A percentile compares a stretch with the other conserved stretches of the same genome.
These are phyloP conservation scores for Torrubiella hemipterigena DNA, from an alignment of 2,329 filamentous ascomycete species.

Conservation along the genomic window DNA sequence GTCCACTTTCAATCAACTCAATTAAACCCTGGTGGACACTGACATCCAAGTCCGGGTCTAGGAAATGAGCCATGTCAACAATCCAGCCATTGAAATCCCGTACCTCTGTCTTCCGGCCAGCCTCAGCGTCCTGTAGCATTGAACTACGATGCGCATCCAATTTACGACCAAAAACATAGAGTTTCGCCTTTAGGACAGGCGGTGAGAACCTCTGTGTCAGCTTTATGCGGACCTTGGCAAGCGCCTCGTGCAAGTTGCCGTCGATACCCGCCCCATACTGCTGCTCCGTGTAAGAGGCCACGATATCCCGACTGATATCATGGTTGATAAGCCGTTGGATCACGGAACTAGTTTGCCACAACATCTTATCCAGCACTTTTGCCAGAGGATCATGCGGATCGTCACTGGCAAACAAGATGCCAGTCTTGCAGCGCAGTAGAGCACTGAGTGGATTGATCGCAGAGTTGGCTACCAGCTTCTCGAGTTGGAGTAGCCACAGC, in stretches of 20 bases:
- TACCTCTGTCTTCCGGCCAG: slow-evolving; percentile 41
- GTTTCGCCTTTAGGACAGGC: slow-evolving; percentile 26
- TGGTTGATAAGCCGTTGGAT: slow-evolving; percentile 57
- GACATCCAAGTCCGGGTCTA: slow-evolving; percentile 21
- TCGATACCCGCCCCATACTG: slow-evolving; percentile 2
- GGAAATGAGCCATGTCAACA: slow-evolving; percentile 29
- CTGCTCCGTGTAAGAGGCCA: too few relatives aligned
- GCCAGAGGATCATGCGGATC: slow-evolving; percentile 34
- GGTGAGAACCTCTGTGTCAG: slow-evolving; percentile 30
- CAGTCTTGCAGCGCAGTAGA: slow-evolving; percentile 65
- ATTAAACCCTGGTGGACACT: slow-evolving; percentile 28
- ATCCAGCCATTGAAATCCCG: slow-evolving; percentile 49
- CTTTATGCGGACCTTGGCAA: slow-evolving; percentile 4
- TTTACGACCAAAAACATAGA: slow-evolving; percentile 33
- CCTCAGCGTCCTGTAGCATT: slow-evolving; percentile 47
- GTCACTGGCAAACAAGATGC: slow-evolving; percentile 55
- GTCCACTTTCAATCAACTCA: slow-evolving; percentile 30
- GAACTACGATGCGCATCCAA: slow-evolving; percentile 45
- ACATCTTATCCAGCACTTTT: slow-evolving; percentile 52
- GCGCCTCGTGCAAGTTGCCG: too few relatives aligned
- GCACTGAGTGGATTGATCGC: slow-evolving; percentile 80
- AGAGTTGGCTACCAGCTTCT: slow-evolving; percentile 73
- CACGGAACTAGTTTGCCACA: slow-evolving; percentile 63
- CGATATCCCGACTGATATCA: slow-evolving; percentile 28
- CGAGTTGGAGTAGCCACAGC: slow-evolving; percentile 56